phyloP scores from a whole-genome alignment of 495 filamentous ascomycete species.

The Chaetomium tenue region DNA sequence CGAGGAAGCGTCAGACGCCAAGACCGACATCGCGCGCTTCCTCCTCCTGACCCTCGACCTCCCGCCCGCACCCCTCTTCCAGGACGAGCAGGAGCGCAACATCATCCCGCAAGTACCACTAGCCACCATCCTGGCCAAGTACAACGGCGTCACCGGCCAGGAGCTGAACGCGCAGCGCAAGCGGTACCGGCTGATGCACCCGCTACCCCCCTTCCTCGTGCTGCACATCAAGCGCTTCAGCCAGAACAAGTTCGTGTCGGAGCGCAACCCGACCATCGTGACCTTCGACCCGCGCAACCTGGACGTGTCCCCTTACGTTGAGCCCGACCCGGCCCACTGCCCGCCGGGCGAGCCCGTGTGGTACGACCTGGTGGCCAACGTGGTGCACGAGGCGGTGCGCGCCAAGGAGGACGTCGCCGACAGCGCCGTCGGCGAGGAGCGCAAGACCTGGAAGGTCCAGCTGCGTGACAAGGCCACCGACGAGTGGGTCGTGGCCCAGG shows the following conservation, averaged over 20 bases:
- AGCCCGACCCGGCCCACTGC: conserved; percentile 43
- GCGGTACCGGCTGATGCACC: conserved; percentile 87
- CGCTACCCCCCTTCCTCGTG: conserved; percentile 84
- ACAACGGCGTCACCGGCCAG: conserved; percentile 84
- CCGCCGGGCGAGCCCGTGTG: conserved; percentile 82
- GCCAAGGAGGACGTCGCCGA: conserved; percentile 70
- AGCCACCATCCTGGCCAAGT: conserved; percentile 85
- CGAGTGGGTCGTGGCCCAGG: conserved; percentile 92
- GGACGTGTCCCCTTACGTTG: conserved; percentile 83
- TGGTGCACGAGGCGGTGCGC: conserved; percentile 86
- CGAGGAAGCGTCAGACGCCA: conserved; percentile 81
- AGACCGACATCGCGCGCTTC: conserved; percentile 72
- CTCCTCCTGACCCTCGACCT: conserved; percentile 90
- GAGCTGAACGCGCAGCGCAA: conserved; percentile 83
- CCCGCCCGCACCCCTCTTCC: conserved; percentile 92
- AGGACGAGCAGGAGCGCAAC: conserved; percentile 83
- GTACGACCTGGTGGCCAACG: conserved; percentile 96
- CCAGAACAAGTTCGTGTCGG: conserved; percentile 90
- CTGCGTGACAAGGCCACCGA: conserved; percentile 60
- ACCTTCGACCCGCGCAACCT: conserved; percentile 78
- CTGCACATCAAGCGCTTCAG: conserved; percentile 98
- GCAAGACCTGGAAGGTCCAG: conserved; percentile 78
- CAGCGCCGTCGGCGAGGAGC: conserved; percentile 66
- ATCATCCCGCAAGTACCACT: conserved; percentile 96
- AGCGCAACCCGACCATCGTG: conserved; percentile 97